Evolutionary conservation across 768 basidiomycete species (phyloP).

Genomic region (Lentinula boryana): DNA sequence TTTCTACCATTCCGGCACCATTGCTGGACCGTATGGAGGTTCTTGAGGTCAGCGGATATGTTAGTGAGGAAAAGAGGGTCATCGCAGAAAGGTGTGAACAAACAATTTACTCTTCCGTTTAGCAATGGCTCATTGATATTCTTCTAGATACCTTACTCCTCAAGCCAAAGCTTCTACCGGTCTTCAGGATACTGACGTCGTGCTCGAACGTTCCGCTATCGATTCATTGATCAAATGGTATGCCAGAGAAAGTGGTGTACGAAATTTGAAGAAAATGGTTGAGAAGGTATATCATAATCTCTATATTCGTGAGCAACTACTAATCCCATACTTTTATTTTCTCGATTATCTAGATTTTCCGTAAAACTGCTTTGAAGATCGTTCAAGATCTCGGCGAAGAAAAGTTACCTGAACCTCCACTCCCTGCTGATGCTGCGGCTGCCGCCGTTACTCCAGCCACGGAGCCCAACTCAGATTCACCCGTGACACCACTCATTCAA

Average conservation of each 20-base stretch:
- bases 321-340: background rate
- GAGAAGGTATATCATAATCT: conserved; percentile 67
- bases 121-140: background rate
- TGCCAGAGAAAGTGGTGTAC: conserved; percentile 93
- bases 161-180: conserved; percentile 92
- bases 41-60: conserved; percentile 90
- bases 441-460: conserved; percentile 7
- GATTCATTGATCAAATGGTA: conserved; percentile 94
- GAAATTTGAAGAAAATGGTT: conserved; percentile 97
- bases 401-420: conserved; percentile 64
- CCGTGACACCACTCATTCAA: conserved; percentile 11
- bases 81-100: conserved; percentile 60
- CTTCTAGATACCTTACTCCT: conserved; percentile 67
- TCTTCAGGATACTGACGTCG: conserved; percentile 77
- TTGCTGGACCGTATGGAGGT: conserved; percentile 96
- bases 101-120: background rate
- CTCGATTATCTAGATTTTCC: conserved; percentile 64
- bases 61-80: conserved; percentile 85
- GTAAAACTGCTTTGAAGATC: conserved; percentile 91
- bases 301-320: background rate
- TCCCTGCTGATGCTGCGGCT: conserved; percentile 12
- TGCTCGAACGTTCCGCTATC: conserved; percentile 69
- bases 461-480: conserved; percentile 14
- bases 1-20: conserved; percentile 91
- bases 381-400: conserved; percentile 89